phyloP scores from a whole-genome alignment of 305 asterid genomes.

The Ajuga reptans region DNA sequence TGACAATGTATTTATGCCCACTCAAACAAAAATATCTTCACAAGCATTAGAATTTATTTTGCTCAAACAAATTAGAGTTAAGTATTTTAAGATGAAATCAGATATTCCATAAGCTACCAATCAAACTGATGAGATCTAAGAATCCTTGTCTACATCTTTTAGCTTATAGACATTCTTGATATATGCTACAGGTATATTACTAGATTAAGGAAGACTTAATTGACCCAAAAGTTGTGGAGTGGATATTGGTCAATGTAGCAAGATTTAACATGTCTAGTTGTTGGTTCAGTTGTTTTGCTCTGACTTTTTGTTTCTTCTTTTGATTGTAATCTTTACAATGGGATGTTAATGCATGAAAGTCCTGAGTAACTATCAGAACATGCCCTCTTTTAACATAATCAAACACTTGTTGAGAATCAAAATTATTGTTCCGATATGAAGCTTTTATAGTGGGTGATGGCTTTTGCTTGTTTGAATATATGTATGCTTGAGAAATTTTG shows the following conservation, averaged over 20 bases:
- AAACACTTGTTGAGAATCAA: neutral
- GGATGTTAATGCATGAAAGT: neutral
- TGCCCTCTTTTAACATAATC: neutral
- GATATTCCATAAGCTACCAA: neutral
- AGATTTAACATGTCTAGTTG: neutral
- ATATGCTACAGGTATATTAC: neutral
- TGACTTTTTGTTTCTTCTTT: neutral
- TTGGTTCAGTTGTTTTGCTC: neutral
- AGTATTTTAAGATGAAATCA: neutral
- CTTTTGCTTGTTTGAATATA: conserved; percentile 6
- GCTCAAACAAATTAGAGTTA: neutral
- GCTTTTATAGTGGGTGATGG: neutral
- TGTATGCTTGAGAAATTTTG: conserved; percentile 10
- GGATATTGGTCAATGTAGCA: neutral
- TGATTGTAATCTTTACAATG: neutral
- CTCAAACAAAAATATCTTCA: neutral
- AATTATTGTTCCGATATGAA: conserved; percentile 10
- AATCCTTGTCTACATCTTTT: neutral
- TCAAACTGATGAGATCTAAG: neutral
- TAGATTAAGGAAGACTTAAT: neutral
- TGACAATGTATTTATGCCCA: neutral
- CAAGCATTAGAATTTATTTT: neutral
- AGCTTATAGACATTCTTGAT: neutral
- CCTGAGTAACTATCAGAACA: neutral
- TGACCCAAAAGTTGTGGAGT: neutral